Percentiles rank a stretch among this genome's conserved stretches.
These are phyloP conservation scores for Fomitopsis palustris DNA, from an alignment of 1,284 basidiomycete genomes.

Conservation along the genomic window DNA sequence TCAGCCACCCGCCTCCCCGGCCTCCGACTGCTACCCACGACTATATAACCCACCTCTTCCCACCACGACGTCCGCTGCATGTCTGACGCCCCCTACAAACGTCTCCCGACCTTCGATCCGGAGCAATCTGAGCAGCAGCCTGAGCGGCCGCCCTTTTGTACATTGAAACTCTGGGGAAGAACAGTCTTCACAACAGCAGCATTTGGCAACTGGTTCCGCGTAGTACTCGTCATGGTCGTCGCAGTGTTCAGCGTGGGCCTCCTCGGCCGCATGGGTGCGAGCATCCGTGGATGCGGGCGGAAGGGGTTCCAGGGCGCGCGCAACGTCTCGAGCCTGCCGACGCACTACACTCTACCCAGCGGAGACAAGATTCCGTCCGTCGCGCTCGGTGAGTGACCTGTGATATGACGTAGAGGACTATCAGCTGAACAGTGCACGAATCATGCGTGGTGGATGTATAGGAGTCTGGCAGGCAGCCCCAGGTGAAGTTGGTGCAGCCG, in stretches of 20 bases:
- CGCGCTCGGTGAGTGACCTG: slow-evolving; percentile 45
- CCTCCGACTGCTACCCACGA: too few species aligned
- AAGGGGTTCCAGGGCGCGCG: slow-evolving; percentile 13
- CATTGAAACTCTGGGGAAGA: slow-evolving; percentile 7
- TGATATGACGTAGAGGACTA: too few species aligned
- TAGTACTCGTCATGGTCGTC: slow-evolving; percentile 21
- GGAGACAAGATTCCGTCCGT: slow-evolving; percentile 61
- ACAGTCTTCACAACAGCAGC: slow-evolving; percentile 15
- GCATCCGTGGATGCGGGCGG: slow-evolving; percentile 8
- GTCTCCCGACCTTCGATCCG: slow-evolving; percentile 6
- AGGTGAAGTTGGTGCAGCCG: slow-evolving; percentile 55
- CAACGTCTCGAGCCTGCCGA: slow-evolving; percentile 35
- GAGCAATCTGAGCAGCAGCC: not conserved
- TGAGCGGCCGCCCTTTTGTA: not conserved
- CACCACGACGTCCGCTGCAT: not conserved
- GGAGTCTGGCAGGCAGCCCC: slow-evolving; percentile 60
- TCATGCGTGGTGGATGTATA: slow-evolving; percentile 17
- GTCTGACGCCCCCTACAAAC: slow-evolving; percentile 4
- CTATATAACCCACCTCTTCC: too few species aligned
- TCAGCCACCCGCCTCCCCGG: too few species aligned
- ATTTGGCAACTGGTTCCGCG: slow-evolving; percentile 11
- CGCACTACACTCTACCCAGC: slow-evolving; percentile 52
- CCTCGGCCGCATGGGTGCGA: slow-evolving; percentile 4
- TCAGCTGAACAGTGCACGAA: too few species aligned
- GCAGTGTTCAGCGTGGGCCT: slow-evolving; percentile 16